Evolutionary conservation across 1,139 yeast genomes (phyloP), one percentile per base, ranked within the genome.

Genomic region (Zygoascus hellenicus): DNA sequence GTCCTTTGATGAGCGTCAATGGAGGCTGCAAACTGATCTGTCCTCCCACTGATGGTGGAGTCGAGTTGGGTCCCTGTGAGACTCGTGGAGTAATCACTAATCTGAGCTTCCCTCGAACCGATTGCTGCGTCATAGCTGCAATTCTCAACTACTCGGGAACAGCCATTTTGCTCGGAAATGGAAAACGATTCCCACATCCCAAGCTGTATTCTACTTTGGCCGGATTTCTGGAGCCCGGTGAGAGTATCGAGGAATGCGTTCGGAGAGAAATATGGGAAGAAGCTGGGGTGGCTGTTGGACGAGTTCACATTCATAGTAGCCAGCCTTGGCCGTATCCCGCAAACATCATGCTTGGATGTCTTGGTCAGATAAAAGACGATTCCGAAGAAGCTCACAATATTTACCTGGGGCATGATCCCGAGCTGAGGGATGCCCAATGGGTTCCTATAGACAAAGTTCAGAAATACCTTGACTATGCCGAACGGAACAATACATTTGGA

Each of bases 311-410:
- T 45, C 69, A 82, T 29, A 72, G 80, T 61, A 78, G 92, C 7
- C 97, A 89, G 65, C 96, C 97, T 5, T 89, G 97, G 97, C 98
- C 97, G 19, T 90, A 81, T 67, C 97, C 97, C 1, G 88, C 88
- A 0, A 89, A 85, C 62, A 67, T 92, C 58, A 90, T 90, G 97
- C 76, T 92, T 57, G 97, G 97, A 9, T 89, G 97, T 64, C 64
- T 89, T 49, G 96, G 87, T 0, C 68, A 66, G 47, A 72, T 75
- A 34, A 84, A 82, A 1, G 85, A 82, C 9, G 80, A 78, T 58
- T 74, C 81, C 54, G 84, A 82, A 0, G 64, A 55, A 11, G 48
- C 60, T 31, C 61, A 60, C 44, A 47, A 46, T 7, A 83, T 90
- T 54, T 72, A 83, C 58, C 70, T 88, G 51, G 87, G 81, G 26